A percentile compares a stretch with the other conserved stretches of the same genome.
Evolutionary conservation across 345 rosid species (phyloP).

Genomic region (Hibiscus tridactylites): DNA sequence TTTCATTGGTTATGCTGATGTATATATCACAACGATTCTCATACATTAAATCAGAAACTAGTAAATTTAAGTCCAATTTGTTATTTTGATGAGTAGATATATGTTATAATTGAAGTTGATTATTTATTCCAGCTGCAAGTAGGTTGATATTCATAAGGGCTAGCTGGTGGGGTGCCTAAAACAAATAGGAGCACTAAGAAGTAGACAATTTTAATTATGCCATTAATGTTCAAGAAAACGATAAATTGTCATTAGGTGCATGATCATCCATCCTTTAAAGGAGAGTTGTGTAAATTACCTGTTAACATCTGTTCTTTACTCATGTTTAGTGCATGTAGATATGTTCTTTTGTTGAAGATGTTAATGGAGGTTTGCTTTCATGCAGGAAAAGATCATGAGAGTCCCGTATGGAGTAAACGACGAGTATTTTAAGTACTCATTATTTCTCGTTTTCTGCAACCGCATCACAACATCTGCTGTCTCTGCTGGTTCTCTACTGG

Average conservation of each 20-base stretch:
- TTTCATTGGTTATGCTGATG: not conserved
- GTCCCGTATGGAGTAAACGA: constrained; percentile 68
- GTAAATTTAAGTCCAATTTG: not conserved
- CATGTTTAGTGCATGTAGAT: not conserved
- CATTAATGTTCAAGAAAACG: not conserved
- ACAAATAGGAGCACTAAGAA: not conserved
- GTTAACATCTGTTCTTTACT: not conserved
- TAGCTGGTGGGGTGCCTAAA: not conserved
- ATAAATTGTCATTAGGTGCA: not conserved
- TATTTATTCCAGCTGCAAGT: not conserved
- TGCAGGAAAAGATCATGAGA: constrained; percentile 90
- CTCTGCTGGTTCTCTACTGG: constrained; percentile 71
- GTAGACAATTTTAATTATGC: not conserved
- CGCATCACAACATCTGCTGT: constrained; percentile 77
- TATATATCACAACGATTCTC: not conserved
- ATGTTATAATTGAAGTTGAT: not conserved
- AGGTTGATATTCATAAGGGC: not conserved
- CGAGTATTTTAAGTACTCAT: constrained; percentile 69
- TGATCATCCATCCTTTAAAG: not conserved
- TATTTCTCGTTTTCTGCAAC: constrained; percentile 92
- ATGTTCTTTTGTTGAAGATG: not conserved
- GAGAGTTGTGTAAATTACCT: not conserved
- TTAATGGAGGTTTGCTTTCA: constrained; percentile 5
- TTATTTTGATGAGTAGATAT: not conserved
- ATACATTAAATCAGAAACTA: not conserved